Evolutionary conservation across 257 asterid species (phyloP), one percentile per base, ranked within the genome.

Genomic region (Fraxinus pennsylvanica): DNA sequence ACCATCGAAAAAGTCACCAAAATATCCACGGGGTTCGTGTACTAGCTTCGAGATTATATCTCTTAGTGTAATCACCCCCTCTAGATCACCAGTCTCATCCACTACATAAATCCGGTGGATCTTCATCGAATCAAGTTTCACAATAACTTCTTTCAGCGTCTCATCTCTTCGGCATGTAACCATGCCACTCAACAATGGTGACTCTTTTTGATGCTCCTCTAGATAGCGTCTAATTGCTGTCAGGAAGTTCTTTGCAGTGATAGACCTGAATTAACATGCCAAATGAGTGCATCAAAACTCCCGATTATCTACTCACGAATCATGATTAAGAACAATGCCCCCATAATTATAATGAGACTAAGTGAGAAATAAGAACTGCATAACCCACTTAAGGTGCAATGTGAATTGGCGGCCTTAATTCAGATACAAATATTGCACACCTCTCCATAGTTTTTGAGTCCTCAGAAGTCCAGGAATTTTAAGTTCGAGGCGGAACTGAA

Each of bases 1-100:
- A 3, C 99, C 98, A 38, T 96, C 98, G 63, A 96, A 96, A 94
- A 96, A 96, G 85, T 96, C 99, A 3, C 99, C 99, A 3, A 96
- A 96, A 82, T 96, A 96, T 6, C 99, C 99, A 1, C 94, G 96
- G 54, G 99, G 99, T 78, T 96, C 99, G 47, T 96, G 99, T 8
- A 96, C 99, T 35, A 96, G 91, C 87, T 86, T 96, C 5, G 98
- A 93, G 67, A 96, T 96, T 66, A 96, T 93, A 95, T 96, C 99
- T 77, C 99, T 85, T 14, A 96, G 95, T 1, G 98, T 96, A 76
- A 96, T 73, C 6, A 96, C 92, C 39, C 98, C 98, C 85, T 88
- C 93, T n/a, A 96, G 90, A 68, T 93, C 84, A 59, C 93, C 98
- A 39, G 30, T 77, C 36, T 92, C 97, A 63, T 91, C 95, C 15